Conservation (phyloP, 176 grass and related monocot genomes). For the Bothriochloa decipiens region DNA sequence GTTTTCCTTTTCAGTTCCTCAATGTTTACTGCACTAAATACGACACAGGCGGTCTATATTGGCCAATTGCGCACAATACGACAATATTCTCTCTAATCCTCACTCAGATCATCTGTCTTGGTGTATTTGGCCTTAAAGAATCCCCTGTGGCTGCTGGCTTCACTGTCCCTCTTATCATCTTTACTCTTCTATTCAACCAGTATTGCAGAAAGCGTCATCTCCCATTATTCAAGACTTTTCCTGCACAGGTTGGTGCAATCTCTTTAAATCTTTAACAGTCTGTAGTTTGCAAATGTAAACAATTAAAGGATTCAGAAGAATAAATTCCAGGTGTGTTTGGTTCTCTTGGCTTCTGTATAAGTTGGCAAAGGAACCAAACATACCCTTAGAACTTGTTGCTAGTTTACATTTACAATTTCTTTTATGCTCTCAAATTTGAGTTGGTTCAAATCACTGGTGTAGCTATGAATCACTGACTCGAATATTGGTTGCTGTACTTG, state of each 20-base stretch:
- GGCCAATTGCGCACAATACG: slow-evolving; percentile 86
- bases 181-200: slow-evolving; percentile 89
- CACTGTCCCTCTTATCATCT: slow-evolving; percentile 71
- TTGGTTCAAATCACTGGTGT: not conserved
- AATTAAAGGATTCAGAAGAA: not conserved
- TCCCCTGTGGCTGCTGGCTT: slow-evolving; percentile 83
- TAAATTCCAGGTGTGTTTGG: not conserved
- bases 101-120: slow-evolving; percentile 88
- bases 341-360: not conserved
- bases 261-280: not conserved
- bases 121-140: slow-evolving; percentile 79
- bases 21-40: slow-evolving; percentile 87
- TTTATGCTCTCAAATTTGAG: not conserved
- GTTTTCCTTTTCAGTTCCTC: slow-evolving; percentile 61
- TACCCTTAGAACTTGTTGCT: not conserved
- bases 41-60: slow-evolving; percentile 79
- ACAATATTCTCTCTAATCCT: slow-evolving; percentile 90
- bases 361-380: not conserved
- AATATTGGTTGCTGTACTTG: slow-evolving; percentile 1
- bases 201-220: slow-evolving; percentile 80
- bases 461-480: not conserved
- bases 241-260: slow-evolving; percentile 68
- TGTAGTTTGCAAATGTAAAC: not conserved
- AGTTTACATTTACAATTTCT: not conserved
- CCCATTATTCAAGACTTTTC: slow-evolving; percentile 75